Percentiles rank a stretch among this genome's conserved stretches.
Conservation (phyloP, 2,329 filamentous ascomycete genomes). For the Fusarium brevicatenulatum region DNA sequence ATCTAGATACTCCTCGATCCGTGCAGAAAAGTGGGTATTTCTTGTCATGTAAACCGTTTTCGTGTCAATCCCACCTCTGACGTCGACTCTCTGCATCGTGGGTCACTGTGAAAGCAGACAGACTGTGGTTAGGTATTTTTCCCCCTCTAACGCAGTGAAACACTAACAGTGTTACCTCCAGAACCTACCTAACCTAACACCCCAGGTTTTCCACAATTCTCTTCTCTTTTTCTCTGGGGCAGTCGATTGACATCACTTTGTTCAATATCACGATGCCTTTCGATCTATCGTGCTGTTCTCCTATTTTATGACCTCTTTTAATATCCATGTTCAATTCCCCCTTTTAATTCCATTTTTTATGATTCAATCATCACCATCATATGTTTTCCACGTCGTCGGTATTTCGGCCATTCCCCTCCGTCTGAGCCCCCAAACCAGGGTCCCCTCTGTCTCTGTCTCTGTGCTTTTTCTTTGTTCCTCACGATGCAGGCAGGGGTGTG, state of each 20-base stretch:
- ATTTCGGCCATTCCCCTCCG: constrained; percentile 24
- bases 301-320: constrained; percentile 12
- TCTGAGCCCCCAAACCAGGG: background rate
- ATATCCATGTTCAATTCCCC: no score
- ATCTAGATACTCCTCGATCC: constrained; percentile 14
- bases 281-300: constrained; percentile 3
- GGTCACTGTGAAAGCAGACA: background rate
- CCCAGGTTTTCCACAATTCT: constrained; percentile 23
- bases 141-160: constrained; percentile 5
- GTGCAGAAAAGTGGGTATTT: constrained; percentile 23
- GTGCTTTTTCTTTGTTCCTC: background rate
- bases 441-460: background rate
- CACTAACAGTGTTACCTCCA: constrained; percentile 1
- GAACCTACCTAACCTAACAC: background rate
- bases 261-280: constrained; percentile 17
- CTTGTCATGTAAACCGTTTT: constrained; percentile 17
- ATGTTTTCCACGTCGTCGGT: constrained; percentile 5
- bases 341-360: constrained; percentile 2
- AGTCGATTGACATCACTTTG: constrained; percentile 28
- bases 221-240: constrained; percentile 17
- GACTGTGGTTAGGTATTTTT: background rate
- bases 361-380: constrained; percentile 5
- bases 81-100: constrained; percentile 28
- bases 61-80: constrained; percentile 26
- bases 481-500: constrained; percentile 22